phyloP scores from a whole-genome alignment of 2,329 filamentous ascomycete species.

The Neocatenulostroma microsporum region DNA sequence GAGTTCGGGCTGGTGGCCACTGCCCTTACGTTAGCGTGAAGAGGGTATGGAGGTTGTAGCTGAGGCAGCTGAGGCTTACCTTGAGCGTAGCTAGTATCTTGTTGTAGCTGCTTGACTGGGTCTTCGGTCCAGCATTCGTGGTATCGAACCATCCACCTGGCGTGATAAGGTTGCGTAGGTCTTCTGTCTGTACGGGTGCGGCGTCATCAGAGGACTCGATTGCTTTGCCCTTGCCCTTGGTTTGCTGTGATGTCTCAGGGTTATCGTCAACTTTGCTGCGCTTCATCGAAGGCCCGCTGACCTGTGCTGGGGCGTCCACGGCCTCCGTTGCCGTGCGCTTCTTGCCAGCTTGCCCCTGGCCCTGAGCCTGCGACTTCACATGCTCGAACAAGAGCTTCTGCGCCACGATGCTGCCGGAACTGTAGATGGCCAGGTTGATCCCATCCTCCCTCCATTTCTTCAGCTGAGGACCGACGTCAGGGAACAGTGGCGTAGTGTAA shows the following conservation, averaged over 20 bases:
- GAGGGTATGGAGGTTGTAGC: too few relatives aligned
- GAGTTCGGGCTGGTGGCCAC: constrained; percentile 47
- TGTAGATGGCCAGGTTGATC: constrained; percentile 64
- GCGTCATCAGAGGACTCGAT: constrained; percentile 4
- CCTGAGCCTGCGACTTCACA: constrained; percentile 28
- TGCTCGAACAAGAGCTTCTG: constrained; percentile 74
- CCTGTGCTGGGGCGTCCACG: constrained; percentile 5
- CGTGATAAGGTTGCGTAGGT: constrained; percentile 51
- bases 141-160: constrained; percentile 64
- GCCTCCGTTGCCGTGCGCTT: constrained; percentile 7
- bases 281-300: constrained; percentile 10
- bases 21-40: constrained; percentile 28
- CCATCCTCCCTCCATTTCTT: constrained; percentile 50
- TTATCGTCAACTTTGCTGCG: constrained; percentile 6
- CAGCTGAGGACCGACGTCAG: constrained; percentile 55
- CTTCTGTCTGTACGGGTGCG: constrained; percentile 38
- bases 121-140: constrained; percentile 69
- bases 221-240: too few relatives aligned
- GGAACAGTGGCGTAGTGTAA: constrained; percentile 64
- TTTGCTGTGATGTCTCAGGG: too few relatives aligned
- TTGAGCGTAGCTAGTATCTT: constrained; percentile 50
- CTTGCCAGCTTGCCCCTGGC: constrained; percentile 13
- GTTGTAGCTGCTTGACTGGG: constrained; percentile 57
- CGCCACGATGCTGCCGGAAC: constrained; percentile 69
- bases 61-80: too few relatives aligned